A percentile compares a stretch with the other conserved stretches of the same genome.
phyloP scores from a whole-genome alignment of 257 asterid species.

The Misopates orontium region DNA sequence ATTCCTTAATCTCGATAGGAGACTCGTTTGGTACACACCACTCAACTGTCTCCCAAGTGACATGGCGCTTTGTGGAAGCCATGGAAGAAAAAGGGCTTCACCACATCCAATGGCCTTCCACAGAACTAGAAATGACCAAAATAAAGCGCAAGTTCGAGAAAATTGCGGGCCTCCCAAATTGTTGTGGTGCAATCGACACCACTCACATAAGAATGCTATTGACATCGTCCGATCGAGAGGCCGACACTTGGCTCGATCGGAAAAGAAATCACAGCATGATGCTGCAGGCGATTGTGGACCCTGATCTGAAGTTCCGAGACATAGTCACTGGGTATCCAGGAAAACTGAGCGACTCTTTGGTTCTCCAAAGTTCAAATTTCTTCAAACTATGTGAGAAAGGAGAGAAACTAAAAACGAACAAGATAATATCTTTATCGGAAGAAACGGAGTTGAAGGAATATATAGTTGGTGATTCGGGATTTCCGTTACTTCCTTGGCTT shows the following conservation, averaged over 20 bases:
- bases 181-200: slow-evolving; percentile 80
- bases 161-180: slow-evolving; percentile 76
- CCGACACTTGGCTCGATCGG: slow-evolving; percentile 59
- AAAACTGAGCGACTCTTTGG: slow-evolving; percentile 51
- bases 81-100: slow-evolving; percentile 57
- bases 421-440: slow-evolving; percentile 31
- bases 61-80: slow-evolving; percentile 93
- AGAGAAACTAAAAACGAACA: slow-evolving; percentile 51
- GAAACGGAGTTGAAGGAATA: slow-evolving; percentile 54
- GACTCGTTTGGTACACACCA: slow-evolving; percentile 71
- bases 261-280: slow-evolving; percentile 73
- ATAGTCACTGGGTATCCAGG: slow-evolving; percentile 87
- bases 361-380: too few relatives aligned
- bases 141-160: slow-evolving; percentile 60
- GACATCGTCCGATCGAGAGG: slow-evolving; percentile 64
- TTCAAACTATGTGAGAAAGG: slow-evolving; percentile 57
- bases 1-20: slow-evolving; percentile 71
- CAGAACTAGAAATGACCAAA: slow-evolving; percentile 39
- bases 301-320: slow-evolving; percentile 66
- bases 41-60: slow-evolving; percentile 85
- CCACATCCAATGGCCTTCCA: slow-evolving; percentile 79
- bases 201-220: too few relatives aligned
- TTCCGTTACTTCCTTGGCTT: slow-evolving; percentile 78
- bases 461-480: slow-evolving; percentile 66
- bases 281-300: too few relatives aligned